Base-by-base conservation (phyloP, 106 monocot genomes). In the Posidonia australis region DNA sequence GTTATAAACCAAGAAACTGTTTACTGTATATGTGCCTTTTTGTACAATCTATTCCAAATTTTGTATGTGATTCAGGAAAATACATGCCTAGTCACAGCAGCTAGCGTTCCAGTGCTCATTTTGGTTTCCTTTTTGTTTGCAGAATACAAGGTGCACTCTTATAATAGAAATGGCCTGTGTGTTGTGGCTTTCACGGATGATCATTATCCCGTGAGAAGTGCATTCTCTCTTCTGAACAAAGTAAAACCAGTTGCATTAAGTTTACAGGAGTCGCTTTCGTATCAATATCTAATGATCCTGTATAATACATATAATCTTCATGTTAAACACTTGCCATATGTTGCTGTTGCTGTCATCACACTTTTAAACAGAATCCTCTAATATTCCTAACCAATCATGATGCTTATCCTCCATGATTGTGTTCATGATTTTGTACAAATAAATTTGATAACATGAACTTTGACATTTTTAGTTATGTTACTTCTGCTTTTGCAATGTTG, bases 91-190 rank as follows among this genome's bases (percentile, higher is more conserved):
- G 7, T 36, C 7, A 36, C 36, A 19, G 52, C 10, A 52, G 52
- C 10, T 58, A 28, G 25, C 26, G 27, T 27, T 7, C 14, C 5
- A n/a, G 32, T 14, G 46, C 24, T 63, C 23, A 10, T 43, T 42
- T 25, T 63, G 7, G 10, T 45, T 63, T 63, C 19, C 1, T 29
- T 47, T 51, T 48, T 17, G 44, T 46, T 69, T 80, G 69, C 69
- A 93, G 92, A 93, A 68, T 93, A 88, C 65, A 93, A 85, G 78
- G 85, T 93, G 62, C 88, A 88, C 47, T 85, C 83, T 46, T 85
- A 93, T 78, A 88, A 88, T 58, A 82, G 82, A 73, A 85, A 88
- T 74, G 92, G 92, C 20, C 78, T 88, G 17, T 88, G 88, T 77
- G 88, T 74, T 6, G 29, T 93, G 54, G 78, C 92, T 68, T 88